Base-by-base conservation (phyloP, 495 filamentous ascomycete genomes). In the Aspergillus carlsbadensis region DNA sequence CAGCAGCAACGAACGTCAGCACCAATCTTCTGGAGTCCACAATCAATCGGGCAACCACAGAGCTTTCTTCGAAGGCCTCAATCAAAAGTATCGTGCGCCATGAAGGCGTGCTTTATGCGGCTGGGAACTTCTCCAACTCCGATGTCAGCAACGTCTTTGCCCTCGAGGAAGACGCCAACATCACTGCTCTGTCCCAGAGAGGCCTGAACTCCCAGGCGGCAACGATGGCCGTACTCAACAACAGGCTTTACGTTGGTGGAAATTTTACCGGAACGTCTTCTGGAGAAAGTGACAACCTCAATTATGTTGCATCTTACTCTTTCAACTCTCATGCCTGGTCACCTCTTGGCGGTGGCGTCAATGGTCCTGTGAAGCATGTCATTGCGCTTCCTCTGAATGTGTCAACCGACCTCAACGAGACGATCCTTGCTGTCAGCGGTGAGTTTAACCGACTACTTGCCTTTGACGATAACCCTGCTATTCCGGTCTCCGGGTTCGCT, bases 171-270 rank as follows among this genome's bases (percentile, higher is more conserved):
- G 82, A 78, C 51, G 75, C 79, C n/a, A 85, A 88, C 56, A 80
- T 82, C 4, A 79, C 78, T 10, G 61, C 82, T 50, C 66, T 89
- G 46, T 72, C 87, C 8, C 83, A 83, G 42, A 85, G 86, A 43
- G 93, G 95, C 5, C 78, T 99, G 35, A 92, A 98, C 63, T 85
- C 80, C n/a, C 78, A 83, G 58, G 91, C 98, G 21, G 64, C 81
- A 41, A 77, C 86, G n/a, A 80, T 96, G 73, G 78, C 86, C 52
- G 60, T 80, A 5, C 79, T 87, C 48, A 84, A 80, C 44, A 80
- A 81, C 48, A 70, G 74, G 24, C 67, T 98, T 22, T 99, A 90
- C 59, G 84, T 96, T 36, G 94, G 91, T 26, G 94, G 94, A 36
- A 81, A 82, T 58, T 99, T 99, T 67, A 89, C 85, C 36, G 81